Base-by-base conservation (phyloP, 2,329 filamentous ascomycete genomes). In the Torrubiellomyces zombiae region DNA sequence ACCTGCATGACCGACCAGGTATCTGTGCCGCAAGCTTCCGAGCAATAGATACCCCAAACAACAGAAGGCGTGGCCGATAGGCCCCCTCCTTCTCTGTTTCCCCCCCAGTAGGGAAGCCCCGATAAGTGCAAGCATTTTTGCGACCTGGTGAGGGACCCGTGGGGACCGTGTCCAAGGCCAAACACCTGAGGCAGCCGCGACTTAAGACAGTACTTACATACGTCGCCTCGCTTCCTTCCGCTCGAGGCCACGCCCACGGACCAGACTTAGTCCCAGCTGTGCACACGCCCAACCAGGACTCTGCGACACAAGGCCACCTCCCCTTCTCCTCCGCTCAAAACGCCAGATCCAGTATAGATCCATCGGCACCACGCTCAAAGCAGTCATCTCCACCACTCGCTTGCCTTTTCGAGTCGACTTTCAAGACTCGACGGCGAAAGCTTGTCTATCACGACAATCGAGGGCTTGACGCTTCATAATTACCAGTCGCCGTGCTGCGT, bases 331-430 rank as follows among this genome's bases (percentile, higher is more conserved):
- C 45, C 45, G 43, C 56, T 60, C 56, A 56, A 56, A 55, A 56
- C 56, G 53, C 65, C 64, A 66, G 62, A 70, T 68, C 58, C 56
- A 69, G 65, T 66, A 67, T 68, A 70, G 65, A 60, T 56, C 61
- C 60, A 59, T 67, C 63, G 60, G 63, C 63, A 67, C 61, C 59
- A 67, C 61, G 56, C 64, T 66, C 64, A 66, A 69, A 68, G 54
- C 55, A 69, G 64, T 53, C 25, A 65, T 65, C 62, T 67, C 63
- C 63, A 67, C 64, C 56, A 56, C 50, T 54, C 23, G 55, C 58
- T 65, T 55, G 45, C 53, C 55, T 53, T 60, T 65, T 60, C 59
- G n/a, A 41, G 28, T 30, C 28, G 16, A 23, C 29, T 26, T 28
- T 31, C 29, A 25, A 28, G 29, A 31, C 29, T n/a, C 24, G 24